Evolutionary conservation across 108 stramenopile species (phyloP), one percentile per base, ranked within the genome.

Genomic region (Pseudonitzschia pungens): DNA sequence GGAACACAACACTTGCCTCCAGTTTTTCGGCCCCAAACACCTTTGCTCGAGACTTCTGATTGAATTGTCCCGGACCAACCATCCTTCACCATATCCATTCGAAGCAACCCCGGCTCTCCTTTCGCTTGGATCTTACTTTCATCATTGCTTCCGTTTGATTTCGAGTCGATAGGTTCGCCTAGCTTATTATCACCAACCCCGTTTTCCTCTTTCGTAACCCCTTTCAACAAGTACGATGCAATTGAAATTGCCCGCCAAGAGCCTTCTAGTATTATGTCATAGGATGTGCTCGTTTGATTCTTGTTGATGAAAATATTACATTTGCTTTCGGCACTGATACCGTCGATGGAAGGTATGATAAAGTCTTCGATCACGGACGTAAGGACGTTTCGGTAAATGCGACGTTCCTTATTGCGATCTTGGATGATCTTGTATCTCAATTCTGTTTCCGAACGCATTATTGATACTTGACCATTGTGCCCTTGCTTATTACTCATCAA

Each of bases 181-280:
- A 74, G 44, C 31, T 62, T 33, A 50, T 65, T n/a, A 31, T 62
- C 32, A 14, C 40, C n/a, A 0, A 21, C 57, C 10, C 20, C n/a
- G 12, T 14, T 3, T 22, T 26, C 67, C 55, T 22, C 68, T 29
- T 64, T 48, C 11, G 64, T 64, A 29, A 65, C 73, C 20, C 58
- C 58, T 33, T 81, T 66, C 22, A 94, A 62, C 48, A 91, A 59
- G 44, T 81, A 72, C 41, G 88, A 86, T 9, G 87, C 93, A 62
- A 94, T 87, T 0, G 93, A 75, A 55, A 91, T 68, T 22, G 87
- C 82, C 70, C 86, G 82, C 93, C 93, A 94, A 26, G 77, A 87
- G 1, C 93, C 93, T 74, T 89, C 85, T 27, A 94, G 45, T 4
- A 87, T 28, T 18, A 93, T 78, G 33, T 89, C 81, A 57, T 83